Percentiles rank a stretch among this genome's conserved stretches.
These are phyloP conservation scores for Suillus lakei DNA, from an alignment of 768 basidiomycete genomes.

Conservation along the genomic window DNA sequence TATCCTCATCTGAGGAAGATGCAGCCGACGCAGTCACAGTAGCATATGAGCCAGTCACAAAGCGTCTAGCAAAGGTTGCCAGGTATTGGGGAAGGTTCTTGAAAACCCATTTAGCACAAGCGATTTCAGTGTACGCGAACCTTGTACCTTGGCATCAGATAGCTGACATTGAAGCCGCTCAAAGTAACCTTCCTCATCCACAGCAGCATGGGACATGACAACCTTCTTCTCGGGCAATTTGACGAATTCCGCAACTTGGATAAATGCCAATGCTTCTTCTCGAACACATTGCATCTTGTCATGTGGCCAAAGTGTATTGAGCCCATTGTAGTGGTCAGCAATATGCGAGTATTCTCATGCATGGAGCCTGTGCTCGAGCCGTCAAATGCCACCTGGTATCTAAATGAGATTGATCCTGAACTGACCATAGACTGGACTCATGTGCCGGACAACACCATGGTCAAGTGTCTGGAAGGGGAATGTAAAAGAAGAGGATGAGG, in stretches of 20 bases:
- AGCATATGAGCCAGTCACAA: conserved; percentile 70
- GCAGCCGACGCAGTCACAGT: conserved; percentile 40
- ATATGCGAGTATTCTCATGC: conserved; percentile 45
- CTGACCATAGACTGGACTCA: conserved; percentile 35
- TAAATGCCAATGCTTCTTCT: conserved; percentile 77
- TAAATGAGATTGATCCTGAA: conserved; percentile 8
- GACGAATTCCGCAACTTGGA: conserved; percentile 69
- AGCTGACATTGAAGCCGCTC: conserved; percentile 60
- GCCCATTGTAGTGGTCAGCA: conserved; percentile 74
- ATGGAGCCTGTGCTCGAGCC: conserved; percentile 43
- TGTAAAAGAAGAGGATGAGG: conserved; percentile 51
- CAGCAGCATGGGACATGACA: conserved; percentile 36
- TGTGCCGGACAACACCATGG: conserved; percentile 76
- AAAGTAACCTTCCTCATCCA: conserved; percentile 52
- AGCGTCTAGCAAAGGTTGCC: conserved; percentile 67
- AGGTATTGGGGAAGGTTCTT: conserved; percentile 77
- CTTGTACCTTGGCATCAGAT: conserved; percentile 57
- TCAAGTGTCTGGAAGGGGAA: conserved; percentile 68
- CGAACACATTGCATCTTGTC: conserved; percentile 70
- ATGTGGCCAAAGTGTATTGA: conserved; percentile 76
- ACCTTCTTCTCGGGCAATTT: conserved; percentile 71
- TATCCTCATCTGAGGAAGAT: conserved; percentile 36
- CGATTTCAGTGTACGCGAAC: neutral
- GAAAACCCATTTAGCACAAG: neutral
- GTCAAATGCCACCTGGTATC: conserved; percentile 55